These are phyloP conservation scores for Cucumis melo DNA, from an alignment of 306 rosid genomes.

Conservation along the genomic window DNA sequence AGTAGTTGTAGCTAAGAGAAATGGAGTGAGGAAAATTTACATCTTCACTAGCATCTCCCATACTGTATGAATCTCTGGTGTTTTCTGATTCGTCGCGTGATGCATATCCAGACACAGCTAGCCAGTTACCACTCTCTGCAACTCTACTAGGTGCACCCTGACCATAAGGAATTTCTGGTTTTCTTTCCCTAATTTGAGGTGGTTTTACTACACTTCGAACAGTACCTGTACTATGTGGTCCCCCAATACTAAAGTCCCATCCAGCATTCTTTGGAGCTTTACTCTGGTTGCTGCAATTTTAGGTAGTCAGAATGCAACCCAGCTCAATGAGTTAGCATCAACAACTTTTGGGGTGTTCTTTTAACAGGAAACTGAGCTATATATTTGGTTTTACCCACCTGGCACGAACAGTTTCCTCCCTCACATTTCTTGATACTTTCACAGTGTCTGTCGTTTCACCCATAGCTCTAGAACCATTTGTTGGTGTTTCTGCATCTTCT, in stretches of 20 bases:
- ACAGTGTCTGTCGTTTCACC: slow-evolving; percentile 64
- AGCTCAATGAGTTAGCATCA: not conserved
- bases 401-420: slow-evolving; percentile 52
- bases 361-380: not conserved
- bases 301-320: slow-evolving; percentile 21
- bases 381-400: slow-evolving; percentile 38
- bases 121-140: slow-evolving; percentile 40
- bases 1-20: not conserved
- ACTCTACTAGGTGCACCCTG: slow-evolving; percentile 43
- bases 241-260: slow-evolving; percentile 95
- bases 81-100: slow-evolving; percentile 25
- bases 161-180: slow-evolving; percentile 34
- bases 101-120: slow-evolving; percentile 34
- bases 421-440: slow-evolving; percentile 42
- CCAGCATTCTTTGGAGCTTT: slow-evolving; percentile 59
- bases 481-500: slow-evolving; percentile 30
- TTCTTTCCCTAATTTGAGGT: slow-evolving; percentile 79
- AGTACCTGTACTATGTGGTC: slow-evolving; percentile 76
- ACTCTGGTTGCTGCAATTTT: slow-evolving; percentile 65
- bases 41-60: slow-evolving; percentile 46
- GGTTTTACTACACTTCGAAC: slow-evolving; percentile 64
- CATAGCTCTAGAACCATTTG: slow-evolving; percentile 40
- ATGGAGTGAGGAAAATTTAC: slow-evolving; percentile 30
- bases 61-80: slow-evolving; percentile 9
- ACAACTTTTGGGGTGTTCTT: not conserved